Evolutionary conservation across 768 basidiomycete species (phyloP).

Genomic region (Tricholoma saponaceum): DNA sequence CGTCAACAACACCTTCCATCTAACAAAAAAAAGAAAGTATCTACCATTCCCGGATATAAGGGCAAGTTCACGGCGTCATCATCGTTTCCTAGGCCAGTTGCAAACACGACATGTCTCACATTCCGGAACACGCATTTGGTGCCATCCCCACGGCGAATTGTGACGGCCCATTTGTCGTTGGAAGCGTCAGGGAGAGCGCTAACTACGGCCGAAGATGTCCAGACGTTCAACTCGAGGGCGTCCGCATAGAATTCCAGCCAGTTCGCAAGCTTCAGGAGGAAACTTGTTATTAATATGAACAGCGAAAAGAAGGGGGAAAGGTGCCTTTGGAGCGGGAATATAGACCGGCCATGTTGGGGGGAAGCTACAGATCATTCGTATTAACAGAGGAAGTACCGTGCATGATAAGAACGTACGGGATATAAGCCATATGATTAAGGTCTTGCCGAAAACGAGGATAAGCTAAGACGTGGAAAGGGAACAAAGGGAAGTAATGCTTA

Average conservation of each 20-base stretch:
- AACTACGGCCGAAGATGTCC: conserved; percentile 45
- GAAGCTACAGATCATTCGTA: too few relatives aligned
- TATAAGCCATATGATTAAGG: too few relatives aligned
- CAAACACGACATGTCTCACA: conserved; percentile 49
- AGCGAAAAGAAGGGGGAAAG: too few relatives aligned
- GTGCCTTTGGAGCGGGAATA: too few relatives aligned
- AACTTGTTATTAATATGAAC: too few relatives aligned
- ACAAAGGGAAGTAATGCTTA: too few relatives aligned
- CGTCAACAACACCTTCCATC: too few relatives aligned
- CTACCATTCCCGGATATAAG: conserved; percentile 40
- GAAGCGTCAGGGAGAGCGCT: conserved; percentile 29
- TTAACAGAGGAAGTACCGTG: too few relatives aligned
- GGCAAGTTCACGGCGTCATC: conserved; percentile 37
- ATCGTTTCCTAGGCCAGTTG: conserved; percentile 48
- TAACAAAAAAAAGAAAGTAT: background rate
- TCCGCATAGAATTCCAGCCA: conserved; percentile 67
- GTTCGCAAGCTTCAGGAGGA: conserved; percentile 32
- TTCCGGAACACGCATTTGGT: conserved; percentile 30
- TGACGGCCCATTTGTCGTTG: conserved; percentile 38
- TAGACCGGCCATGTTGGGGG: too few relatives aligned
- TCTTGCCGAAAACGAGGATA: too few relatives aligned
- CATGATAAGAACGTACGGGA: too few relatives aligned
- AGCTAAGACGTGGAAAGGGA: background rate
- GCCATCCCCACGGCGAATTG: conserved; percentile 31
- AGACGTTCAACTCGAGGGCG: conserved; percentile 57